Conservation (phyloP, 2,329 filamentous ascomycete genomes). For the Ceratocystis ficicola region DNA sequence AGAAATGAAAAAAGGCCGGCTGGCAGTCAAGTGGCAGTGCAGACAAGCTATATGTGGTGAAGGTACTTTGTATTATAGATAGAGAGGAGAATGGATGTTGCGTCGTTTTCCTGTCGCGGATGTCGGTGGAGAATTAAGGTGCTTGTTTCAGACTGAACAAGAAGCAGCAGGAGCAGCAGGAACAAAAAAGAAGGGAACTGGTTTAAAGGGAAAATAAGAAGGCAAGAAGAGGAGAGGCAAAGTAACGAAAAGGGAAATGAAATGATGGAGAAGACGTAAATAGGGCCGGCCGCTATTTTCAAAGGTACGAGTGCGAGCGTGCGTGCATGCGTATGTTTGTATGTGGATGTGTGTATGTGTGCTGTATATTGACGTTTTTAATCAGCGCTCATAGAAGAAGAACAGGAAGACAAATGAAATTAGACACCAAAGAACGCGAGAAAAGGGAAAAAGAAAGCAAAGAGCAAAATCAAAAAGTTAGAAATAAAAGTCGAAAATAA, state of each 20-base stretch:
- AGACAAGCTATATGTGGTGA: background rate
- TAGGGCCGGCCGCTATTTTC: background rate
- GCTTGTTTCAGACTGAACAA: background rate
- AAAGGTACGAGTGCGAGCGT: background rate
- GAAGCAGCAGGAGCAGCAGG: background rate
- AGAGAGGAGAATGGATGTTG: background rate
- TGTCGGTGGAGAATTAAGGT: constrained; percentile 1
- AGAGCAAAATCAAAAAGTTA: background rate
- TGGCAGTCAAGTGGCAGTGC: constrained; percentile 3
- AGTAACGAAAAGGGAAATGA: background rate
- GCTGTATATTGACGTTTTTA: background rate
- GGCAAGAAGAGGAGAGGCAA: no score
- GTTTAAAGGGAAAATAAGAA: background rate
- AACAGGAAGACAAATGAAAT: background rate
- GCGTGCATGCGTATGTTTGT: background rate
- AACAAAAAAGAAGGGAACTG: background rate
- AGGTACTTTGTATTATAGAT: background rate
- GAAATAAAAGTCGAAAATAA: background rate
- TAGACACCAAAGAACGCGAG: background rate
- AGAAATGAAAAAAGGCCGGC: background rate
- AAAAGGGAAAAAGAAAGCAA: background rate
- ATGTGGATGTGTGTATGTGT: background rate
- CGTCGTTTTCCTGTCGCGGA: background rate
- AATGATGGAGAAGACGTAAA: background rate
- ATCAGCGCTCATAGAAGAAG: background rate